A percentile compares a stretch with the other conserved stretches of the same genome.
Conservation (phyloP, 345 rosid species). For the Gossypium herbaceum region DNA sequence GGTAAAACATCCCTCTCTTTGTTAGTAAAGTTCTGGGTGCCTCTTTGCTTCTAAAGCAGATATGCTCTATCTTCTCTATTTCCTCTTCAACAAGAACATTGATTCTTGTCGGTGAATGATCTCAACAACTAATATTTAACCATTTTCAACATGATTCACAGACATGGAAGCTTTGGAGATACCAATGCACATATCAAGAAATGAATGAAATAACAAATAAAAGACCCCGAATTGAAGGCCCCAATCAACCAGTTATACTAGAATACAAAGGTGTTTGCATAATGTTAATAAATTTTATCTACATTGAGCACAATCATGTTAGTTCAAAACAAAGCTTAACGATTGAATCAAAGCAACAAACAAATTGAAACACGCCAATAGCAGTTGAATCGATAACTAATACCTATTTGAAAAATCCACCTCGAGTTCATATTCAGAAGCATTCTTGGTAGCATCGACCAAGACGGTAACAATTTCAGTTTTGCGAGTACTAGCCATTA, state of each 20-base stretch:
- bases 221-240: neutral
- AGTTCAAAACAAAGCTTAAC: neutral
- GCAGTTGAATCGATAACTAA: neutral
- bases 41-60: neutral
- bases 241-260: neutral
- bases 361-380: neutral
- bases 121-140: neutral
- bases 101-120: neutral
- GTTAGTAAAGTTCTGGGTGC: neutral
- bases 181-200: neutral
- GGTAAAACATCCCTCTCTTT: neutral
- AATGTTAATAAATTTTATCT: neutral
- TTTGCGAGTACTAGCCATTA: constrained; percentile 90
- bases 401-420: constrained; percentile 9
- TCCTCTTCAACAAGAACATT: neutral
- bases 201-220: neutral
- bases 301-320: neutral
- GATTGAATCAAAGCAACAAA: neutral
- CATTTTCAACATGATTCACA: neutral
- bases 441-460: constrained; percentile 73
- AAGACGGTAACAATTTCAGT: constrained; percentile 84
- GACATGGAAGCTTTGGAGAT: neutral
- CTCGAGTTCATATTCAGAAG: constrained; percentile 81
- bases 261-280: too few relatives aligned
- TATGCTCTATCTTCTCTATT: neutral